These are phyloP conservation scores for Podila verticillata DNA, from an alignment of 192 early-diverging fungal genomes.

Conservation along the genomic window DNA sequence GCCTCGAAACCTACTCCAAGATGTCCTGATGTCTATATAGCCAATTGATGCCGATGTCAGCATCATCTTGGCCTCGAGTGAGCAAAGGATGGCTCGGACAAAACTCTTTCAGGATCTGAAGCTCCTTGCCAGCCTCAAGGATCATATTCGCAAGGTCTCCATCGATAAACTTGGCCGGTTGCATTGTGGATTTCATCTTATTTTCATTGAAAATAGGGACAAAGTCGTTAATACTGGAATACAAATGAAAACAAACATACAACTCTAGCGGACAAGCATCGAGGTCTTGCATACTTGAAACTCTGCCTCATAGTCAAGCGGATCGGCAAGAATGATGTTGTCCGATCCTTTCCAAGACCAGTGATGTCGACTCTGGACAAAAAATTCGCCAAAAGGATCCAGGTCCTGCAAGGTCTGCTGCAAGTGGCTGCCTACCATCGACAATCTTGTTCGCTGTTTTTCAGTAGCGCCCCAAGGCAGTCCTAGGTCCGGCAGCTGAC, in stretches of 20 bases:
- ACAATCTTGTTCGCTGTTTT: slow-evolving; percentile 1
- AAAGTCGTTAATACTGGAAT: background rate
- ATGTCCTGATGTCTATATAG: slow-evolving; percentile 13
- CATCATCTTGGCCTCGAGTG: slow-evolving; percentile 8
- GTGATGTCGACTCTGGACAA: slow-evolving; percentile 29
- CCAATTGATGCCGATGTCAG: slow-evolving; percentile 20
- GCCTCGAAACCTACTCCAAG: slow-evolving; percentile 17
- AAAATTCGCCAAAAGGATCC: slow-evolving; percentile 55
- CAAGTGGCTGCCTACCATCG: slow-evolving; percentile 27
- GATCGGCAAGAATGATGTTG: slow-evolving; percentile 26
- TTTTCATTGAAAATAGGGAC: background rate
- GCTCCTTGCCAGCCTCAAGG: slow-evolving; percentile 54
- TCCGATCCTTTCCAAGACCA: slow-evolving; percentile 35
- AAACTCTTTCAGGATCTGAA: slow-evolving; percentile 47
- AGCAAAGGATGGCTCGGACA: slow-evolving; percentile 42
- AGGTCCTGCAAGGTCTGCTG: slow-evolving; percentile 33
- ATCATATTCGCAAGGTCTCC: slow-evolving; percentile 29
- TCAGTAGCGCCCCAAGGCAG: no score
- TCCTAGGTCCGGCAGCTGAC: background rate
- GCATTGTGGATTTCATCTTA: background rate
- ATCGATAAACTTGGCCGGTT: slow-evolving; percentile 38
- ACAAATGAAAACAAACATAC: background rate
- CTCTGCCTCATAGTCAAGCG: slow-evolving; percentile 14
- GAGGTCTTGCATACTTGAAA: slow-evolving; percentile 1
- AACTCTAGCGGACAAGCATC: background rate